Base-by-base conservation (phyloP, 768 basidiomycete genomes). In the Pulveroboletus ravenelii region DNA sequence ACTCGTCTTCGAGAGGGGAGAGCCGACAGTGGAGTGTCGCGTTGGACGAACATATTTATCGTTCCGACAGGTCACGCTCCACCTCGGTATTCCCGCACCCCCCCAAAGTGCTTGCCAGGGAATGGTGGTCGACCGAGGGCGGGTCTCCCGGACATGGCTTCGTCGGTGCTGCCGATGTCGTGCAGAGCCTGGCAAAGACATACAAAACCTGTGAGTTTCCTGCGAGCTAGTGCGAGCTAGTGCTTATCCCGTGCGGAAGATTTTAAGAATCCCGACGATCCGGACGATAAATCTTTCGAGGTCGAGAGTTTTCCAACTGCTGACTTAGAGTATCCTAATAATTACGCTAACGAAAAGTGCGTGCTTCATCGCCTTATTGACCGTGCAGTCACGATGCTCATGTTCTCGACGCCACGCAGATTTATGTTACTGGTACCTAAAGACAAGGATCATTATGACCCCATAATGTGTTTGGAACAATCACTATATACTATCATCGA, bases 381-480 rank as follows among this genome's bases (percentile, higher is more conserved):
- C 48, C 18, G 1, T 5, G 3, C 13, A n/a, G 10, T 25, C 27
- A n/a, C 23, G 14, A n/a, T 39, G 15, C 32, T 51, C 58, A 52
- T 44, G 18, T 38, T 25, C 5, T 14, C 23, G 38, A 2, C 12
- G 6, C 46, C 53, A 12, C 50, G 0, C 17, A 90, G 88, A 64
- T 92, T 82, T 70, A 77, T 87, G 54, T 75, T 92, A 52, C 77
- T 92, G 46, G 81, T 77, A 39, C 90, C 90, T 29, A 88, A 83
- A 60, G 89, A 93, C 73, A 82, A 82, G 57, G 89, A 93, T 58
- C 87, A 91, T 57, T 93, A 91, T 67, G 86, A 88, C 63, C 90
- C 90, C 13, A 84, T 93, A 49, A 78, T 85, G 74, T 87, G 87
- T 61, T 72, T 93, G 31, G 85, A 89, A 70, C 74, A 77, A 52